Conservation (phyloP, 2,329 filamentous ascomycete genomes). For the Verticillium nubilum region DNA sequence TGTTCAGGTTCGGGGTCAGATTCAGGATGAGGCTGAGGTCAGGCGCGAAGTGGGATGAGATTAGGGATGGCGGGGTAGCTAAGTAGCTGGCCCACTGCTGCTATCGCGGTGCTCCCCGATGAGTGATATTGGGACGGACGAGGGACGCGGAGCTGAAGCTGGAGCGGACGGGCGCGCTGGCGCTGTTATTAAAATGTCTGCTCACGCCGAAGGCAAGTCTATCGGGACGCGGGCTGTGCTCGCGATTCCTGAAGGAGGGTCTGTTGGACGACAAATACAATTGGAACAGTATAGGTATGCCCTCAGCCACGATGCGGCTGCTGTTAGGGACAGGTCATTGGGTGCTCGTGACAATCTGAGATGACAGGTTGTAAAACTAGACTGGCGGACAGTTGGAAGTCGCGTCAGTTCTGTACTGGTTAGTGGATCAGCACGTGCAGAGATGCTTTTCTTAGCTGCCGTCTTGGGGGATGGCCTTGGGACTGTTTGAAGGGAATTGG, state of each 20-base stretch:
- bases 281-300: neutral
- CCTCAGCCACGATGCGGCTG: neutral
- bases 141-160: neutral
- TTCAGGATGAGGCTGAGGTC: neutral
- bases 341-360: neutral
- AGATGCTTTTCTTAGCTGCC: no score
- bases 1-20: no score
- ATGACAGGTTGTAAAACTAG: neutral
- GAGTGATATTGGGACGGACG: neutral
- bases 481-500: no score
- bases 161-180: no score
- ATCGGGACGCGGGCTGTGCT: no score
- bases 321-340: neutral
- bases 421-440: no score
- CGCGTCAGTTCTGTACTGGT: neutral
- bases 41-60: neutral
- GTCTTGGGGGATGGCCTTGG: no score
- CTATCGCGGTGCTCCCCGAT: neutral
- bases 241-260: no score
- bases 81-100: neutral
- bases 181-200: no score
- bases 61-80: conserved; percentile 3
- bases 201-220: no score
- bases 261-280: neutral
- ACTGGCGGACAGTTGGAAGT: neutral